Conservation (phyloP, 2,329 filamentous ascomycete species). For the Cladophialophora carrionii region DNA sequence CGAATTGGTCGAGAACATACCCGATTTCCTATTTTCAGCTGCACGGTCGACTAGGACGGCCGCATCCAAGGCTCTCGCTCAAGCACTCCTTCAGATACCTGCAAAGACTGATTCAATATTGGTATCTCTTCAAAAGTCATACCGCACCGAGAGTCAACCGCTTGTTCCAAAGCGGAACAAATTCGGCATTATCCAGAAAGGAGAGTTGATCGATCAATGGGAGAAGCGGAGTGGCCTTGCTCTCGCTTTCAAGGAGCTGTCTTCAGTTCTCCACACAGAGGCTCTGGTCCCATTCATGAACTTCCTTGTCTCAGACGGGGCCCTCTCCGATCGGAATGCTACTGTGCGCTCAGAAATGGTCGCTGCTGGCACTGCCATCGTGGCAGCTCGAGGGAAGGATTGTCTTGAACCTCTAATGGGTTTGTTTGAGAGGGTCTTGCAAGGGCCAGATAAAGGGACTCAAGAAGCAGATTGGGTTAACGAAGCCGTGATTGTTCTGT, state of each 20-base stretch:
- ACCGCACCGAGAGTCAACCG: slow-evolving; percentile 78
- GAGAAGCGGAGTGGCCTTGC: slow-evolving; percentile 88
- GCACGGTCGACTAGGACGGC: slow-evolving; percentile 82
- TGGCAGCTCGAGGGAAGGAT: slow-evolving; percentile 76
- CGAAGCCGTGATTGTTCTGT: slow-evolving; percentile 96
- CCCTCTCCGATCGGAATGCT: slow-evolving; percentile 78
- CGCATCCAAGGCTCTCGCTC: slow-evolving; percentile 78
- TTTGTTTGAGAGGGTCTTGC: slow-evolving; percentile 85
- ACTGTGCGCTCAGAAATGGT: slow-evolving; percentile 87
- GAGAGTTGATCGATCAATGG: slow-evolving; percentile 86
- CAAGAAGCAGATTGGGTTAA: slow-evolving; percentile 87
- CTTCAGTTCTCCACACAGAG: slow-evolving; percentile 67
- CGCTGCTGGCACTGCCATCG: slow-evolving; percentile 79
- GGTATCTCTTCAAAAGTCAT: slow-evolving; percentile 68
- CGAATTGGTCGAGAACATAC: slow-evolving; percentile 67
- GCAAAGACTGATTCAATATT: slow-evolving; percentile 66
- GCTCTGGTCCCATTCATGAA: slow-evolving; percentile 77
- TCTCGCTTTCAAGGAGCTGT: slow-evolving; percentile 80
- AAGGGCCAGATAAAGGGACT: slow-evolving; percentile 78
- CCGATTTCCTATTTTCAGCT: slow-evolving; percentile 77
- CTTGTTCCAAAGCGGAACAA: slow-evolving; percentile 83
- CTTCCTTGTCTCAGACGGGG: slow-evolving; percentile 83
- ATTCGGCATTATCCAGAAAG: slow-evolving; percentile 91
- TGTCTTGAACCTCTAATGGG: slow-evolving; percentile 90
- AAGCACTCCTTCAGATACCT: slow-evolving; percentile 66